Percentiles rank a stretch among this genome's conserved stretches.
Evolutionary conservation across 2,329 filamentous ascomycete genomes (phyloP).

Genomic region (Zasmidium angulare): DNA sequence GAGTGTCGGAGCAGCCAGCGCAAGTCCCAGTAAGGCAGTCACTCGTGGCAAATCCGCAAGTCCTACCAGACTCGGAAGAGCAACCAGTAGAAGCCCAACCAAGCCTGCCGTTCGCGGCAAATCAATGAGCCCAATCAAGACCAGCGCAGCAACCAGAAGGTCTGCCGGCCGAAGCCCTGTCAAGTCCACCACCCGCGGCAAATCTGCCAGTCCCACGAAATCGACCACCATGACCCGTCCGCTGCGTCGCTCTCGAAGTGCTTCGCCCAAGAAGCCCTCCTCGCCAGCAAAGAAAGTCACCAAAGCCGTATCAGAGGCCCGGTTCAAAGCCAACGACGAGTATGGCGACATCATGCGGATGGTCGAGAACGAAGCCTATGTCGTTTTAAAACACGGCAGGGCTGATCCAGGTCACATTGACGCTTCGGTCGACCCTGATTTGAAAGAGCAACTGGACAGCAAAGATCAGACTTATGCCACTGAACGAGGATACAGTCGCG

Average conservation of each 20-base stretch:
- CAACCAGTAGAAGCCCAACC: neutral
- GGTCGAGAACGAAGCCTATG: too few relatives aligned
- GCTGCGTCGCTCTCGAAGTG: neutral
- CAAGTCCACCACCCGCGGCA: neutral
- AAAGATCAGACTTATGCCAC: too few relatives aligned
- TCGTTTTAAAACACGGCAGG: too few relatives aligned
- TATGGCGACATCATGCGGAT: neutral
- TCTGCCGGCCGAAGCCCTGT: neutral
- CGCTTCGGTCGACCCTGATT: too few relatives aligned
- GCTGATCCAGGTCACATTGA: too few relatives aligned
- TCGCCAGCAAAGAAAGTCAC: neutral
- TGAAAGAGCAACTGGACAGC: too few relatives aligned
- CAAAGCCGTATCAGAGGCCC: neutral
- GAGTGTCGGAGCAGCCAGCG: neutral
- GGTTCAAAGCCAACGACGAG: neutral
- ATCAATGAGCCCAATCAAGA: neutral
- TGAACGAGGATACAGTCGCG: neutral
- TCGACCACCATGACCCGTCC: neutral
- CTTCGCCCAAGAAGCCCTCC: neutral
- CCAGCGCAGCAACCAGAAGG: neutral
- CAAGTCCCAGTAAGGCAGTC: neutral
- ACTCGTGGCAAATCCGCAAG: neutral
- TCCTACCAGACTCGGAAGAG: too few relatives aligned
- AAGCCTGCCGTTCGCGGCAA: neutral
- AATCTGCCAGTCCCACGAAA: neutral